Evolutionary conservation across 2,329 filamentous ascomycete species (phyloP).

Genomic region (Sphaerostilbella broomeana): DNA sequence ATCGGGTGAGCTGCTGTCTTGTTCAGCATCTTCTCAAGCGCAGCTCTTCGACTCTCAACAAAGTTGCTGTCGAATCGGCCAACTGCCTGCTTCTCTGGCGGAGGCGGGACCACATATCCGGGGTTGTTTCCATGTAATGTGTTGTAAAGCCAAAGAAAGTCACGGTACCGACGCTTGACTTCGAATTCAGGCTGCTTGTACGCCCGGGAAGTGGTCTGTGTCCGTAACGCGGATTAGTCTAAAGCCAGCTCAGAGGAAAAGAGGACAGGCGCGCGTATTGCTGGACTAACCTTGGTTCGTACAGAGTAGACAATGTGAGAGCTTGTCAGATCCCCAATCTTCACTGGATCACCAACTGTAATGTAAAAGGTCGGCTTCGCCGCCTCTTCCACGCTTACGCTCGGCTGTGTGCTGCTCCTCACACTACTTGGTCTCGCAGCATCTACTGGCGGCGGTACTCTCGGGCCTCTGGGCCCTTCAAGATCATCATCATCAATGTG

Average conservation of each 20-base stretch:
- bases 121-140: conserved; percentile 91
- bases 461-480: conserved; percentile 43
- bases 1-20: conserved; percentile 86
- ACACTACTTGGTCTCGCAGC: conserved; percentile 47
- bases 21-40: conserved; percentile 95
- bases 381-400: conserved; percentile 86
- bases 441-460: conserved; percentile 61
- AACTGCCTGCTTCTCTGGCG: conserved; percentile 95
- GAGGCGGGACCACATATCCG: conserved; percentile 88
- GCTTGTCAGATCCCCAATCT: conserved; percentile 92
- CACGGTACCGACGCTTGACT: conserved; percentile 87
- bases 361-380: conserved; percentile 89
- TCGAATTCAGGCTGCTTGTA: conserved; percentile 90
- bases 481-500: conserved; percentile 68
- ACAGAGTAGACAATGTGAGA: conserved; percentile 98
- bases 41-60: conserved; percentile 84
- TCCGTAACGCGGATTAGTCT: background rate
- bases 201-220: conserved; percentile 85
- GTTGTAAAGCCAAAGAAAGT: conserved; percentile 97
- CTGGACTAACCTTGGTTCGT: conserved; percentile 65
- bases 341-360: conserved; percentile 90
- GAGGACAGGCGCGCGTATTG: no score
- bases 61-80: conserved; percentile 95
- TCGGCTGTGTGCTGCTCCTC: conserved; percentile 57
- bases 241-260: background rate